Base-by-base conservation (phyloP, 2,329 filamentous ascomycete species). In the Phyllosticta citribraziliensis region DNA sequence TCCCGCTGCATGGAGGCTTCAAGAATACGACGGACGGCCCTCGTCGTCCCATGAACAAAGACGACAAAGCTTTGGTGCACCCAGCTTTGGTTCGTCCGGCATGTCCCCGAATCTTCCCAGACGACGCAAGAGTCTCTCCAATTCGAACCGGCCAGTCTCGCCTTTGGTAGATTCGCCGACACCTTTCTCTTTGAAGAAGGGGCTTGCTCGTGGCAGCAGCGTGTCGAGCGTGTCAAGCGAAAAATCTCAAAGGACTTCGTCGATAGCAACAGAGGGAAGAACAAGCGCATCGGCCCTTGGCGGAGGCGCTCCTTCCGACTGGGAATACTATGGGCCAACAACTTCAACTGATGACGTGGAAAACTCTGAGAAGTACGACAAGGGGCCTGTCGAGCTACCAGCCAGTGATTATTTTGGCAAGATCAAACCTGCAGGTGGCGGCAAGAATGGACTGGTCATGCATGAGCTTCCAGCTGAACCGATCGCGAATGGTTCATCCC, bases 211-310 rank as follows among this genome's bases (percentile, higher is more conserved):
- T 17, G 40, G 40, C 14, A 47, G 40, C 40, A 47, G 40, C 17
- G 40, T 47, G 14, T 47, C 40, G 6, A 47, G 40, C 14, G 17
- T 47, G 17, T 47, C 40, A 2, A 83, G 64, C 67, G 82, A 70
- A 83, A 81, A 3, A 78, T 89, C 55, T 82, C 85, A 1, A 79
- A 79, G 1, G 79, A 82, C 63, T 79, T 91, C 56, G 82, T 83
- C 20, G 88, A 89, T 74, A 88, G 91, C 69, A 87, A 91, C 8
- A 82, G 83, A 5, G 75, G 86, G 66, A 89, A 90, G 65, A 69
- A 89, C 64, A 73, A 74, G 2, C 91, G 65, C 66, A 11, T 69
- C 70, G 1, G 70, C 63, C 12, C 60, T 74, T 3, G 71, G 71
- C 8, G 64, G 64, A 52, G 73, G 73, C 6, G 70, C 69, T 2